Base-by-base conservation (phyloP, 345 rosid species). In the Aurinia saxatilis region DNA sequence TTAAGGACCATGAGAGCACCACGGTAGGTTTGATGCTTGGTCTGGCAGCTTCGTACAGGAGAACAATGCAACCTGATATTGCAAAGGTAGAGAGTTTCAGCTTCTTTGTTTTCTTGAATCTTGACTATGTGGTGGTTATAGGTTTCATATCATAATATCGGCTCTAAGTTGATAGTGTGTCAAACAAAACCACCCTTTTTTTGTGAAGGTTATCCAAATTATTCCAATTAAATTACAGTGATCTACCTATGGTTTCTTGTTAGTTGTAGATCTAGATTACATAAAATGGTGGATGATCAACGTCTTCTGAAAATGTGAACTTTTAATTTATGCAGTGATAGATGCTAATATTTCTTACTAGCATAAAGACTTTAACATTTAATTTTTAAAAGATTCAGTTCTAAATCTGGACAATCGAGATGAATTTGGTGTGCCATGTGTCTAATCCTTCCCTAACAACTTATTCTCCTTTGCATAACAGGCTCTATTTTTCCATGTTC, bases 11-110 rank as follows among this genome's bases (percentile, higher is more conserved):
- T 78, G 98, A 92, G 70, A 80, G 84, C 79, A 92, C 97, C 49
- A 84, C 91, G 1, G 90, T 87, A 18, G 98, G 98, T 17, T 67
- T 92, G 74, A 83, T 92, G 95, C 91, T 92, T 72, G 98, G 98
- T 63, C 84, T 92, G 73, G 95, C 97, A 59, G 93, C 95, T 71
- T 87, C 98, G 50, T 85, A 92, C 62, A 79, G 88, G 68, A 90
- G 97, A 59, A 85, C 98, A 3, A 89, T 92, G 98, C 86, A 92
- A 66, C 95, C 97, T 30, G 85, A 85, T 53, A 80, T 92, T 74
- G 79, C 91, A 30, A 92, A 92, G 95, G 98, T 87, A 60, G 54
- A 70, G 6, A 70, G 6, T 9, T 55, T 56, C 57, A 46, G 59
- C 33, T 48, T 45, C 63, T 45, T 53, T 14, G 29, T 57, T 45